phyloP scores from a whole-genome alignment of 805 yeast species.

The Myxozyma nipponensis region DNA sequence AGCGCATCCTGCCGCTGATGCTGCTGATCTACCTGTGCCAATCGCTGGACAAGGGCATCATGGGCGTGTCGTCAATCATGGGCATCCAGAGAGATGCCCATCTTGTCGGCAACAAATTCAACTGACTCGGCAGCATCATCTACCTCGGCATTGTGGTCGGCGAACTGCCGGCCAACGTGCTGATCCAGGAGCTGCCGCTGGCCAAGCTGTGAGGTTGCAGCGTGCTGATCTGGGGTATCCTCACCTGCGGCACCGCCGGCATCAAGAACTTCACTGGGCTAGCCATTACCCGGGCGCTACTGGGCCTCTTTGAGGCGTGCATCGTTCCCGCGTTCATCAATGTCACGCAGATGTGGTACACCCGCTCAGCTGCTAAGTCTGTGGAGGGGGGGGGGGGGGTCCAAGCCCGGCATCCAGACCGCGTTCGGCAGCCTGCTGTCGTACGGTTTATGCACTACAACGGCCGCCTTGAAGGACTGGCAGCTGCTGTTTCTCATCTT shows the following conservation, averaged over 20 bases:
- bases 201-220: constrained; percentile 49
- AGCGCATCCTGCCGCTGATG: constrained; percentile 46
- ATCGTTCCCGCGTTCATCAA: constrained; percentile 54
- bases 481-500: constrained; percentile 11
- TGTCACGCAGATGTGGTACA: constrained; percentile 58
- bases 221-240: constrained; percentile 34
- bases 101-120: constrained; percentile 43
- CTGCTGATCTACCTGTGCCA: constrained; percentile 48
- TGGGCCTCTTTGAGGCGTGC: constrained; percentile 48
- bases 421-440: constrained; percentile 1
- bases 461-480: constrained; percentile 28
- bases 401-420: constrained; percentile 43
- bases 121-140: constrained; percentile 45
- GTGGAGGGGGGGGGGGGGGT: too few relatives aligned
- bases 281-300: constrained; percentile 37
- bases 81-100: constrained; percentile 37
- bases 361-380: too few relatives aligned
- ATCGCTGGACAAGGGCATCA: constrained; percentile 54
- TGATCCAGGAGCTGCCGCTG: constrained; percentile 45
- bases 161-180: constrained; percentile 42
- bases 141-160: constrained; percentile 47
- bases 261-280: not conserved
- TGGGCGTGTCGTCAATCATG: constrained; percentile 62
- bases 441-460: constrained; percentile 2
- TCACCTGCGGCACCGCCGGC: not conserved